phyloP scores from a whole-genome alignment of 805 yeast genomes.

The Isabelozyma heimii region DNA sequence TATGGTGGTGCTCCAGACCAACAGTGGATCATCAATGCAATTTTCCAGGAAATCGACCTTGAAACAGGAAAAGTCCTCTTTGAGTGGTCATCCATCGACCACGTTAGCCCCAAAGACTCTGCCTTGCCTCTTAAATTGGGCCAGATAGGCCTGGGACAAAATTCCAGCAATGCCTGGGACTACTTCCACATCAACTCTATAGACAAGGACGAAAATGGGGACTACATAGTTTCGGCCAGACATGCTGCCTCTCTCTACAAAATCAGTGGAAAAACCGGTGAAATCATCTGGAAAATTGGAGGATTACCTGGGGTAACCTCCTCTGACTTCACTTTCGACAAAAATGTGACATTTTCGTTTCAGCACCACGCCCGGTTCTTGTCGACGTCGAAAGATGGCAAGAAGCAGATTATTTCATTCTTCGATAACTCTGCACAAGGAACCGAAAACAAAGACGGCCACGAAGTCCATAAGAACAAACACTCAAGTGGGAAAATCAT shows the following conservation, averaged over 20 bases:
- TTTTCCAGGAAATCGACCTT: conserved; percentile 33
- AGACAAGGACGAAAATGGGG: conserved; percentile 32
- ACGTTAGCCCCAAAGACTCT: conserved; percentile 30
- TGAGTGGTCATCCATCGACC: conserved; percentile 33
- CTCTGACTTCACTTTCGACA: conserved; percentile 11
- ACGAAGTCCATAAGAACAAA: conserved; percentile 14
- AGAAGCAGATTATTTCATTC: conserved; percentile 29
- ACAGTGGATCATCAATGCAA: conserved; percentile 34
- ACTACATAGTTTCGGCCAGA: conserved; percentile 34
- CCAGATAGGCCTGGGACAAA: conserved; percentile 31
- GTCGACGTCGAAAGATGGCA: conserved; percentile 16
- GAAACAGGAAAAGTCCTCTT: conserved; percentile 32
- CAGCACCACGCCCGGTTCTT: conserved; percentile 37
- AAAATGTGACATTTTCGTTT: conserved; percentile 26
- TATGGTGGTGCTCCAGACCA: conserved; percentile 22
- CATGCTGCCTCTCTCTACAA: conserved; percentile 32
- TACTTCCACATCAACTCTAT: conserved; percentile 39
- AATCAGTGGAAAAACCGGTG: conserved; percentile 32
- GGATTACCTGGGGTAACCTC: conserved; percentile 17
- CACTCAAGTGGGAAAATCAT: conserved; percentile 32
- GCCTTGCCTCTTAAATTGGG: conserved; percentile 26
- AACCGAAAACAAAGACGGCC: conserved; percentile 26
- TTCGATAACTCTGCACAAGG: conserved; percentile 39
- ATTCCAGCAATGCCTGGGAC: conserved; percentile 36
- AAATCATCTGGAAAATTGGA: conserved; percentile 32